Percentiles rank a stretch among this genome's conserved stretches.
Evolutionary conservation across 805 yeast genomes (phyloP).

Genomic region (Metschnikowia drakensbergensis): DNA sequence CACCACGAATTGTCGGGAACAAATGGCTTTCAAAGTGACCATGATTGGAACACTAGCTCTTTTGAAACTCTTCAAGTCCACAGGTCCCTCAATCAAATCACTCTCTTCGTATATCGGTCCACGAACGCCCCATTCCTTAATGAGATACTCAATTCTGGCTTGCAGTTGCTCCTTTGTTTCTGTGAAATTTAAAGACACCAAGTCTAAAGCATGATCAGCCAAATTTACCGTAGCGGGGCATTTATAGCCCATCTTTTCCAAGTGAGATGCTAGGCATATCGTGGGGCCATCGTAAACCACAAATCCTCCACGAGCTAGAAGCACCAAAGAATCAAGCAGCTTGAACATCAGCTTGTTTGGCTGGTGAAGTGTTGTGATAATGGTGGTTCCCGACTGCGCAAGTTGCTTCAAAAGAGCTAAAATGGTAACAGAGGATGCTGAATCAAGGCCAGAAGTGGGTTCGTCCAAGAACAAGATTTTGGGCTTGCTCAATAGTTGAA

Average conservation of each 20-base stretch:
- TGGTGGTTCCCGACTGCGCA: slow-evolving; percentile 62
- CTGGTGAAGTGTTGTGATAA: slow-evolving; percentile 75
- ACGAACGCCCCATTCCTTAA: slow-evolving; percentile 31
- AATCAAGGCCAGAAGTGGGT: slow-evolving; percentile 86
- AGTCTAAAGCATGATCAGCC: slow-evolving; percentile 72
- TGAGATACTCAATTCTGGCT: slow-evolving; percentile 23
- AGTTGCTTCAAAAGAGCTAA: slow-evolving; percentile 55
- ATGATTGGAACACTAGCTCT: slow-evolving; percentile 24
- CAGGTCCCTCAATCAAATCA: slow-evolving; percentile 1
- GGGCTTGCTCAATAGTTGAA: slow-evolving; percentile 71
- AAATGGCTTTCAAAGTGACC: slow-evolving; percentile 28
- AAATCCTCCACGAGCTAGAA: slow-evolving; percentile 69
- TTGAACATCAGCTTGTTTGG: slow-evolving; percentile 67
- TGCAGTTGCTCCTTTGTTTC: slow-evolving; percentile 23
- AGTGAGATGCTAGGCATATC: slow-evolving; percentile 42
- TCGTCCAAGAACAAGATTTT: slow-evolving; percentile 74
- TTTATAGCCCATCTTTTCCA: slow-evolving; percentile 45
- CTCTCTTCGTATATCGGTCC: slow-evolving; percentile 22
- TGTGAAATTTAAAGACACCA: slow-evolving; percentile 46
- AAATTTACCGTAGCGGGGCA: slow-evolving; percentile 63
- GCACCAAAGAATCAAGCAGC: slow-evolving; percentile 64
- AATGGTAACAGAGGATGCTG: slow-evolving; percentile 70
- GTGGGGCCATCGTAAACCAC: slow-evolving; percentile 67
- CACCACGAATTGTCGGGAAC: slow-evolving; percentile 32
- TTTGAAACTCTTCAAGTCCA: slow-evolving; percentile 29